Base-by-base conservation (phyloP, 2,329 filamentous ascomycete species). In the Curvularia sp. region DNA sequence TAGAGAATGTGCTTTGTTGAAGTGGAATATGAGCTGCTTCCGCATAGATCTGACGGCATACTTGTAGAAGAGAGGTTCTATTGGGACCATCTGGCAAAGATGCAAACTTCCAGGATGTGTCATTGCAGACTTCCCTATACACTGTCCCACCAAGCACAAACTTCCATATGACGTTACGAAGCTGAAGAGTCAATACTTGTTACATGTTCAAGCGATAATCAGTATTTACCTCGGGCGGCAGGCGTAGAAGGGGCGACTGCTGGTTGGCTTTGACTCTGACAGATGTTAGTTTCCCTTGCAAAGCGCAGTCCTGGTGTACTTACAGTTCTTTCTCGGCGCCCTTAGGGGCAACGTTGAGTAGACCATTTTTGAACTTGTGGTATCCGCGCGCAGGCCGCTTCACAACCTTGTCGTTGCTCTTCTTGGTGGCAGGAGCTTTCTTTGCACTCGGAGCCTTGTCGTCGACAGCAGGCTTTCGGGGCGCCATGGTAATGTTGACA, bases 381-480 rank as follows among this genome's bases (percentile, higher is more conserved):
- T 56, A 67, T 27, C 63, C 62, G 7, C 64, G 63, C 3, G 43
- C 38, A 23, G 60, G 60, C 6, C 63, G 57, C 53, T 67, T 67
- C 30, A 46, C 32, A 9, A 59, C 48, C 18, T 52, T 50, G 21
- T 55, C 21, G 4, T 30, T 41, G 12, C 15, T 55, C 28, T 43
- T 53, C 15, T 57, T 53, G 12, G 15, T 5, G 5, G 13, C 5
- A 13, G 32, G 12, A 10, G 25, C 42, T 8, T 55, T 55, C 19
- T 53, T 49, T n/a, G 45, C 21, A 34, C 34, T 41, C 13, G 30
- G 32, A 2, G 25, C 28, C 27, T 55, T 57, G 27, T 36, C 39
- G 13, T 48, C 10, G 4, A 19, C 10, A 23, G 30, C 3, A 28
- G 53, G 10, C 30, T 30, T 51, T 21, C 21, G 30, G n/a, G 28